Evolutionary conservation across 2,329 filamentous ascomycete genomes (phyloP).

Genomic region (Aspergillus melleus): DNA sequence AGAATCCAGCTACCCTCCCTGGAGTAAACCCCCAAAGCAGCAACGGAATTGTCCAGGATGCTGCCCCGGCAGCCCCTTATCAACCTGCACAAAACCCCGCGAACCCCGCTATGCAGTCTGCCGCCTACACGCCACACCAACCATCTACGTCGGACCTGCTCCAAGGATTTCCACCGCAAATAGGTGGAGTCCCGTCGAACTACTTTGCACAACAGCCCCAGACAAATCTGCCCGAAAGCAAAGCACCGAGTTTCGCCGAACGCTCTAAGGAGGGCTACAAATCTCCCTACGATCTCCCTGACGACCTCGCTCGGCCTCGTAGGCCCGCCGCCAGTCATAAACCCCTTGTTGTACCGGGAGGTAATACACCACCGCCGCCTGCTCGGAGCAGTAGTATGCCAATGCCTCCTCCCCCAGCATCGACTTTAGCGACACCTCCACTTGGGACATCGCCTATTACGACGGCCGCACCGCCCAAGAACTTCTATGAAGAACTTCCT

Average conservation of each 20-base stretch:
- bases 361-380: slow-evolving; percentile 23
- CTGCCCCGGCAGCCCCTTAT: slow-evolving; percentile 22
- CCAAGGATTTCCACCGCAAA: slow-evolving; percentile 30
- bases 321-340: slow-evolving; percentile 64
- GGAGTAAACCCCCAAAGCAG: slow-evolving; percentile 24
- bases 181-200: slow-evolving; percentile 17
- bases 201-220: slow-evolving; percentile 30
- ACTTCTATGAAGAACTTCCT: slow-evolving; percentile 79
- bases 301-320: slow-evolving; percentile 70
- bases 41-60: slow-evolving; percentile 19
- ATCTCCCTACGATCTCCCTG: slow-evolving; percentile 92
- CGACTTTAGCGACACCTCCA: slow-evolving; percentile 18
- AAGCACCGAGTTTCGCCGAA: slow-evolving; percentile 81
- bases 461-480: slow-evolving; percentile 36
- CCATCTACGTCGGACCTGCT: slow-evolving; percentile 51
- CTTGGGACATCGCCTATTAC: slow-evolving; percentile 38
- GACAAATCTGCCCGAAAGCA: slow-evolving; percentile 39
- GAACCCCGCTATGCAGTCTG: slow-evolving; percentile 27
- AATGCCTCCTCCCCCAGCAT: slow-evolving; percentile 19
- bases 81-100: slow-evolving; percentile 25
- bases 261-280: slow-evolving; percentile 89
- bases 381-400: slow-evolving; percentile 64
- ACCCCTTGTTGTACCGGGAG: slow-evolving; percentile 44
- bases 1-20: slow-evolving; percentile 20
- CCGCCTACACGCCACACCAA: slow-evolving; percentile 53